Conservation (phyloP, 164 flowering plant genomes). For the Macadamia tetraphylla region DNA sequence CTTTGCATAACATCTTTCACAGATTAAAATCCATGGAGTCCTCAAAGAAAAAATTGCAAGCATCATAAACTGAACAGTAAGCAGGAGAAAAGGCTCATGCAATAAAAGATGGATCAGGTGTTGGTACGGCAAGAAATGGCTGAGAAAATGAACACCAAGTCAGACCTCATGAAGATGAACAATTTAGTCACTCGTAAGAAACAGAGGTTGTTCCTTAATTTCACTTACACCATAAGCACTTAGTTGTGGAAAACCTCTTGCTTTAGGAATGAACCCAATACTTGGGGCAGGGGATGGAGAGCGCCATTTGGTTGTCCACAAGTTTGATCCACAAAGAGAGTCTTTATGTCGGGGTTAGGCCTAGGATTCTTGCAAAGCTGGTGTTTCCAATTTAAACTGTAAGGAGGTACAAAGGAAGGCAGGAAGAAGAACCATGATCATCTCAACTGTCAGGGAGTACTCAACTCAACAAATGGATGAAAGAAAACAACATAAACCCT, state of each 20-base stretch:
- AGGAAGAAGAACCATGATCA: not conserved
- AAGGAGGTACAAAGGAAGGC: not conserved
- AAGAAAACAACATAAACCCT: not conserved
- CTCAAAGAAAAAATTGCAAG: too few species aligned
- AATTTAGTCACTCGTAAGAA: not conserved
- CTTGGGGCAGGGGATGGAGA: constrained; percentile 67
- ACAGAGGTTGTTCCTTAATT: not conserved
- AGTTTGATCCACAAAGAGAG: constrained; percentile 63
- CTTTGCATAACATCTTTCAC: constrained; percentile 97
- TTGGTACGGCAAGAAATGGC: constrained; percentile 73
- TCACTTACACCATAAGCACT: constrained; percentile 66
- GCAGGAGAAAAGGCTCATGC: constrained; percentile 30
- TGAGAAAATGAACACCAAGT: constrained; percentile 17
- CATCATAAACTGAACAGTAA: too few species aligned
- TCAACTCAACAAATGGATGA: not conserved
- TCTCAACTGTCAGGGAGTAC: not conserved
- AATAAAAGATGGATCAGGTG: constrained; percentile 53
- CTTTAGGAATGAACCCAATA: constrained; percentile 56
- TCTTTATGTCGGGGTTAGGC: constrained; percentile 65
- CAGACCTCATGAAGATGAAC: not conserved
- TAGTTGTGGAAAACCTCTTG: constrained; percentile 55
- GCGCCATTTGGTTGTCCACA: constrained; percentile 77
- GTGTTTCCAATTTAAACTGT: constrained; percentile 77
- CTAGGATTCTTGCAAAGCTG: constrained; percentile 70
- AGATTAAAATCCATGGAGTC: constrained; percentile 19